Evolutionary conservation across 2,329 filamentous ascomycete genomes (phyloP), one percentile per base, ranked within the genome.

Genomic region (Ophiostoma quercus): DNA sequence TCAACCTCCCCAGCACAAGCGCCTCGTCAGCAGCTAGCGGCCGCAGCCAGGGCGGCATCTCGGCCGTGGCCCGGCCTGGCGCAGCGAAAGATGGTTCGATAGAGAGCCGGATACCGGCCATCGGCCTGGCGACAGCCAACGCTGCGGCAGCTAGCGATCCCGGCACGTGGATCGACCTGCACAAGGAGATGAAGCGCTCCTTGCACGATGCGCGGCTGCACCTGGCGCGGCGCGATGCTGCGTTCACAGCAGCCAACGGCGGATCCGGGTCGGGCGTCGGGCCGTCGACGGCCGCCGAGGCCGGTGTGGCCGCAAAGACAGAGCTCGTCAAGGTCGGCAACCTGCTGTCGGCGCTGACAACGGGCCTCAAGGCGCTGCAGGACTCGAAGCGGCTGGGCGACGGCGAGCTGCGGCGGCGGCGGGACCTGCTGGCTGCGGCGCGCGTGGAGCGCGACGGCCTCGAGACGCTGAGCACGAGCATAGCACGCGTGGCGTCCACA

Each of bases 401-500:
- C 2, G 92, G 92, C 19, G 92, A 95, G 80, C 79, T 94, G 43
- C 82, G 91, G 63, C 82, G 92, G 7, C 82, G 92, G 67, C 83
- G 87, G 70, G 92, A 95, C 77, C 80, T 94, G 72, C 79, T 95
- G 3, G 85, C 85, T 0, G 84, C 88, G 14, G 90, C 90, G 7
- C 83, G 86, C 74, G 90, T 91, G 75, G 92, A 95, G 78, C 85
- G 88, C 70, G 91, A 94, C 70, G 90, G 89, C 2, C 80, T 95
- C 22, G 91, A 95, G 74, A 88, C 87, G 76, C 82, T 94, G 47
- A 86, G 90, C 75, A 87, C 88, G 73, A 89, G 78, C 70, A 78
- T 84, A 72, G 77, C 80, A 39, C 73, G 70, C 1, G 77, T 4
- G 54, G n/a, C n/a, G n/a, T 60, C 16, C 6, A 34, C 84, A 85